Percentiles rank a stretch among this genome's conserved stretches.
Conservation (phyloP, 768 basidiomycete genomes). For the Kwoniella botswanensis region DNA sequence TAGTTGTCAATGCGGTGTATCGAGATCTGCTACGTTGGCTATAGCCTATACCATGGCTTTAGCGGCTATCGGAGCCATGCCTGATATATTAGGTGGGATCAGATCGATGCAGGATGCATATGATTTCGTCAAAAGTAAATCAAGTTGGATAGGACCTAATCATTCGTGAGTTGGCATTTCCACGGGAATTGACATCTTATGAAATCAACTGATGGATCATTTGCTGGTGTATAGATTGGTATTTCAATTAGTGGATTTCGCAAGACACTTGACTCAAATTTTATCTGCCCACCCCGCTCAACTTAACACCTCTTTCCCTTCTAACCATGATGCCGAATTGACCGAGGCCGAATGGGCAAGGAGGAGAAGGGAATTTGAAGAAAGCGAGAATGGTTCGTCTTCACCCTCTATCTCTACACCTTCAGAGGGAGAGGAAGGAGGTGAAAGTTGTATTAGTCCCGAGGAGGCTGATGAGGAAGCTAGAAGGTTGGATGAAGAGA, state of each 20-base stretch:
- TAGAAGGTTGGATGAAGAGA: constrained; percentile 38
- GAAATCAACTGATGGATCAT: background rate
- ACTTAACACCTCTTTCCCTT: constrained; percentile 37
- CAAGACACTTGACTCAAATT: constrained; percentile 45
- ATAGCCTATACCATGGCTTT: constrained; percentile 57
- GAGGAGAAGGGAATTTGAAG: constrained; percentile 40
- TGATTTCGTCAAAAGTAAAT: constrained; percentile 53
- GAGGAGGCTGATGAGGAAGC: constrained; percentile 44
- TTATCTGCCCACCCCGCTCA: constrained; percentile 28
- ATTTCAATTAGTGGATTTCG: constrained; percentile 56
- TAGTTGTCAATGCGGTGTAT: constrained; percentile 58
- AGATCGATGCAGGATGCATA: constrained; percentile 56
- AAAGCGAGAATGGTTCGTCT: constrained; percentile 17
- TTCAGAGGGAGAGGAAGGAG: background rate
- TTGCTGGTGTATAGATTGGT: constrained; percentile 44
- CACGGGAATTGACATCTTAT: background rate
- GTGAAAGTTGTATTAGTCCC: constrained; percentile 21
- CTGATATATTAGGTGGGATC: constrained; percentile 39
- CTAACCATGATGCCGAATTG: constrained; percentile 24
- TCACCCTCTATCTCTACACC: background rate
- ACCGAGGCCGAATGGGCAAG: constrained; percentile 51
- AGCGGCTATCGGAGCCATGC: constrained; percentile 45
- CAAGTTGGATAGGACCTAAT: constrained; percentile 54
- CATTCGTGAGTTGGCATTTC: constrained; percentile 48
- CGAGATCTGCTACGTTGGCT: constrained; percentile 53